Evolutionary conservation across 192 early-diverging fungal genomes (phyloP), one percentile per base, ranked within the genome.

Genomic region (Backusella australiensis): DNA sequence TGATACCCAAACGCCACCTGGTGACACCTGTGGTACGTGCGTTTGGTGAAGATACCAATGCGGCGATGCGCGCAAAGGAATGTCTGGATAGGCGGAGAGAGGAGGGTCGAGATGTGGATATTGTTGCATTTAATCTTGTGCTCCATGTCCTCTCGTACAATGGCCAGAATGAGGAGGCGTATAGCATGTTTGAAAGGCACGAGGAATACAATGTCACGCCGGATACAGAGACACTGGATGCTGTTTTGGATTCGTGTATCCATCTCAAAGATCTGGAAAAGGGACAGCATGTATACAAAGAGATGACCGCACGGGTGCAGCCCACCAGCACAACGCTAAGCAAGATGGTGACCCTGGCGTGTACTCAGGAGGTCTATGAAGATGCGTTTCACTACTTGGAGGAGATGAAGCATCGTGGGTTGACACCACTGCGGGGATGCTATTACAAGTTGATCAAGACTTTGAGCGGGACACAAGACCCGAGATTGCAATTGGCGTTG

Each of bases 361-460:
- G 84, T 44, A 78, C 79, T 0, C 84, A 90, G 75, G 82, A 83
- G 71, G 88, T 90, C 11, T 94, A 92, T 72, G 91, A 94, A 76
- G 90, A 90, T 41, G 91, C 90, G 17, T 94, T 94, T 70, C 78
- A 84, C 56, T 94, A 92, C 67, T 75, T 94, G 52, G 90, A 92
- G 72, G 82, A 92, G 56, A 90, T 92, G 90, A 90, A 90, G 76
- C 81, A 86, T 23, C 77, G 82, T 21, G 79, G 80, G 71, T 85
- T 90, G 71, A 79, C 87, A 35, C 93, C 93, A 3, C 73, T 72
- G 6, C 84, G 86, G 78, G 77, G 80, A 0, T 85, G 85, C 3
- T 91, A 92, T 72, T 80, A 87, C 11, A 75, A 72, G 7, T 75
- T 94, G 8, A 85, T 89, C 9, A 85, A 84, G 21, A 88, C 88